phyloP scores from a whole-genome alignment of 2,329 filamentous ascomycete species.

The Colletotrichum australisinense region DNA sequence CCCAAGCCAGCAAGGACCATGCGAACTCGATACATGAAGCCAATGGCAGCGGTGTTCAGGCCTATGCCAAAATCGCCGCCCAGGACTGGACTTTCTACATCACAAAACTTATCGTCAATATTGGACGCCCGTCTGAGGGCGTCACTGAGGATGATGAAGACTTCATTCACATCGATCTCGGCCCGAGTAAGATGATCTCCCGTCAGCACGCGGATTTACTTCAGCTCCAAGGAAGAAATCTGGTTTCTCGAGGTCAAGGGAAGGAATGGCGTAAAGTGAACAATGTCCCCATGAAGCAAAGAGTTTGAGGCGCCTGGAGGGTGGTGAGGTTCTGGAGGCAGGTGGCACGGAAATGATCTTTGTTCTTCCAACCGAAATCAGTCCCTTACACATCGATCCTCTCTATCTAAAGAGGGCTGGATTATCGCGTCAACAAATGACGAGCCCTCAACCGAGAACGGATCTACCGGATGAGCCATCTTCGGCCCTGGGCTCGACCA shows the following conservation, averaged over 20 bases:
- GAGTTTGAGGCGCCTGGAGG: conserved; percentile 74
- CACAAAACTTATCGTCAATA: conserved; percentile 78
- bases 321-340: conserved; percentile 92
- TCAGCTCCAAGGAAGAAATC: conserved; percentile 73
- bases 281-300: conserved; percentile 75
- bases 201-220: conserved; percentile 82
- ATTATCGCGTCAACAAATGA: conserved; percentile 47
- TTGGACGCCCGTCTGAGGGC: conserved; percentile 75
- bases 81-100: conserved; percentile 89
- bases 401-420: conserved; percentile 77
- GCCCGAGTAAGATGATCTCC: conserved; percentile 84
- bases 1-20: conserved; percentile 72
- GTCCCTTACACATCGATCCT: conserved; percentile 74
- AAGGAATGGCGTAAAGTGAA: conserved; percentile 90
- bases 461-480: conserved; percentile 34
- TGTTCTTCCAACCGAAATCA: conserved; percentile 82
- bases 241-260: conserved; percentile 93
- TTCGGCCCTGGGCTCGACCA: conserved; percentile 28
- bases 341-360: conserved; percentile 98
- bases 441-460: conserved; percentile 32
- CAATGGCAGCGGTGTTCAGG: conserved; percentile 72
- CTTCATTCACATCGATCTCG: conserved; percentile 86
- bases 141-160: conserved; percentile 58
- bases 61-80: conserved; percentile 85
- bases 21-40: conserved; percentile 73